Base-by-base conservation (phyloP, 345 rosid species). In the Pugionium cornutum region DNA sequence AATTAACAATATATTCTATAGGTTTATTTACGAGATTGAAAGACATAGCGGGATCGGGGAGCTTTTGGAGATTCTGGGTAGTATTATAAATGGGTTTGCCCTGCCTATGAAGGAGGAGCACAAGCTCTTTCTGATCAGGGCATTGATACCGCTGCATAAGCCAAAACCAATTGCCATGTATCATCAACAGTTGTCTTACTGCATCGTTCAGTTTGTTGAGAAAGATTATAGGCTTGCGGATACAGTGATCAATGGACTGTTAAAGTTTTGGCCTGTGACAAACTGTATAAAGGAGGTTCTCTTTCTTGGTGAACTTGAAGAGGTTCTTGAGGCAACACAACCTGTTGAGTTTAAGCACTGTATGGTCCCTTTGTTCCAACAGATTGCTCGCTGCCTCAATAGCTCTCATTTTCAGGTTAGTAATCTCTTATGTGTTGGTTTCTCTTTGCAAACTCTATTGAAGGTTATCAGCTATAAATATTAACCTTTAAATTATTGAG, bases 71-170 rank as follows among this genome's bases (percentile, higher is more conserved):
- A 88, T 91, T 74, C 73, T 91, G 35, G 96, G 96, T 63, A 91
- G 97, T 78, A 88, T 91, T 51, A 83, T 88, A 18, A 91, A 91
- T 72, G 97, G 97, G 30, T 91, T 91, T 78, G 97, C 97, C 0
- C 67, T 91, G 78, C 97, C 97, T 0, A 91, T 91, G 97, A 91
- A 91, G 62, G 94, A 88, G 76, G 97, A 91, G 72, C 97, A 91
- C 54, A 91, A 91, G 78, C 57, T 91, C 37, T 91, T 91, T 62
- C 86, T 91, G 78, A 85, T 86, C 18, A 81, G 96, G 78, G 97
- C 88, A 6, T 87, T 91, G 80, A 80, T 91, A 53, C 97, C 97
- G 3, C 66, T 91, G 75, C 97, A 91, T 74, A 91, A 91, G 76
- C 97, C 97, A 0, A 88, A 91, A 65, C 76, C 86, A 0, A 67